Conservation (phyloP, 441 rosid genomes). For the Syzygium malaccense region DNA sequence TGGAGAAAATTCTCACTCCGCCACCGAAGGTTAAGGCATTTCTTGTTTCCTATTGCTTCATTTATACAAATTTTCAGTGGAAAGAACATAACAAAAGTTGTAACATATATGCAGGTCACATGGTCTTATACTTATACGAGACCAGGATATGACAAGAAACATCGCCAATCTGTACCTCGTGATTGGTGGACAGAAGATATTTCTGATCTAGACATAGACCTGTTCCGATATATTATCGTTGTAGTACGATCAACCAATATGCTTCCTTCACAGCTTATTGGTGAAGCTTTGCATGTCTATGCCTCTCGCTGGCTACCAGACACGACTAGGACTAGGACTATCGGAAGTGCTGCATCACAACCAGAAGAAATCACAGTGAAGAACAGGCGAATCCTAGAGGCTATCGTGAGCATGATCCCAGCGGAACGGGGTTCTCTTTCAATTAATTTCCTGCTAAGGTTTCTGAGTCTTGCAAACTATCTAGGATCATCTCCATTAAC, state of each 20-base stretch:
- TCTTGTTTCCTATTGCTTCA: background rate
- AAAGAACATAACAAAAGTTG: background rate
- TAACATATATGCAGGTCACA: slow-evolving; percentile 45
- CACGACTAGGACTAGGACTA: slow-evolving; percentile 33
- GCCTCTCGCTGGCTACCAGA: slow-evolving; percentile 88
- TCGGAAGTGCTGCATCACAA: slow-evolving; percentile 39
- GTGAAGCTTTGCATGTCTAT: slow-evolving; percentile 95
- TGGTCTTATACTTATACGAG: slow-evolving; percentile 95
- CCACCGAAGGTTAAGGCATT: slow-evolving; percentile 44
- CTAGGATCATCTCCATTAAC: slow-evolving; percentile 59
- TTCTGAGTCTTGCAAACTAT: slow-evolving; percentile 65
- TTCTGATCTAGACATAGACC: slow-evolving; percentile 86
- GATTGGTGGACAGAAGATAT: slow-evolving; percentile 99
- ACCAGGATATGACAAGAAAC: slow-evolving; percentile 52
- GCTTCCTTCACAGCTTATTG: slow-evolving; percentile 76
- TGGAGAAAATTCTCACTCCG: slow-evolving; percentile 77
- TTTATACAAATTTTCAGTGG: background rate
- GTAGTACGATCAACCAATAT: slow-evolving; percentile 47
- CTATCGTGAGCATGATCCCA: slow-evolving; percentile 78
- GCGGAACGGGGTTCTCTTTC: slow-evolving; percentile 85
- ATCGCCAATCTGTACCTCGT: slow-evolving; percentile 64
- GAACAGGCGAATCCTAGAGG: slow-evolving; percentile 56
- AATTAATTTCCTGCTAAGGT: slow-evolving; percentile 71
- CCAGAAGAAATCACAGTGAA: slow-evolving; percentile 34
- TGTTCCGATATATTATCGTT: slow-evolving; percentile 65